Base-by-base conservation (phyloP, 805 yeast species). In the Zygotorulaspora danielsina region DNA sequence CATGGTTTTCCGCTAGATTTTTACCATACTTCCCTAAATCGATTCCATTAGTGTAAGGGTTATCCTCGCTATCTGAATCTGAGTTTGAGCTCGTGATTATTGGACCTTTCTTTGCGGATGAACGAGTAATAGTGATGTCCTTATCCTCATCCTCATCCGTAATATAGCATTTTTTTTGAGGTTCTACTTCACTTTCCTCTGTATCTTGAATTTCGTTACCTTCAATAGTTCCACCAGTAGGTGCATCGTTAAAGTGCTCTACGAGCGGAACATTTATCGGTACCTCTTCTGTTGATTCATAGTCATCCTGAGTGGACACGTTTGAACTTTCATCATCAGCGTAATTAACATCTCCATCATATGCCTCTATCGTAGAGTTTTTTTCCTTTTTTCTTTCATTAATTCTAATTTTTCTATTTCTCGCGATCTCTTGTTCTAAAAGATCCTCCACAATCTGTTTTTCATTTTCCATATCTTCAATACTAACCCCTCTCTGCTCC, bases 351-450 rank as follows among this genome's bases (percentile, higher is more conserved):
- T 48, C 55, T 12, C 45, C 45, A 22, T 42, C 46, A 11, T 43
- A 36, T 3, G 39, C 32, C 16, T 32, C 46, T 11, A 27, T 3
- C 16, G 50, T 59, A n/a, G 44, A 37, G 63, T 69, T 53, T 46
- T 65, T 30, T 12, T 54, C 57, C 15, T 37, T 45, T 18, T 49
- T 53, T 56, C 70, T 53, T 44, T 72, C 76, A 40, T 63, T 59
- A 46, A 64, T 65, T 32, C 76, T 65, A 20, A 75, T 66, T 13
- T 65, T 65, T 36, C 67, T 57, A 11, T 65, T 73, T 47, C 79
- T 66, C 41, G 70, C 70, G 45, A 74, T 68, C 51, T 75, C 79
- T 41, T 73, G 65, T 46, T 75, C 75, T 48, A 77, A 60, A 45
- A 61, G 52, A 29, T 53, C 48, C 22, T 55, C 62, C 1, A 53